A percentile compares a stretch with the other conserved stretches of the same genome.
These are phyloP conservation scores for Corymbia citriodora DNA, from an alignment of 441 rosid genomes.

Conservation along the genomic window DNA sequence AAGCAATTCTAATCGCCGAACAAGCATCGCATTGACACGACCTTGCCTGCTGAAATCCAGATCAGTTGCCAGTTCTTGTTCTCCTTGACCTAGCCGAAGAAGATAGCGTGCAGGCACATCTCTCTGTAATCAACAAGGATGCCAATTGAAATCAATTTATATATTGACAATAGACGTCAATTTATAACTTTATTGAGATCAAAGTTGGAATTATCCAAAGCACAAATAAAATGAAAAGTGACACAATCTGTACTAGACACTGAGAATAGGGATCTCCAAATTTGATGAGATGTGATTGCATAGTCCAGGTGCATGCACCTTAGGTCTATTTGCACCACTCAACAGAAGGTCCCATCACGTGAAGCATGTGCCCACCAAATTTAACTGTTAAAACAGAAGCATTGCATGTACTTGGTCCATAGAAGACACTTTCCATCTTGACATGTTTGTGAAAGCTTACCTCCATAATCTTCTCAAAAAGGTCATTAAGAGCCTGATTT, in stretches of 20 bases:
- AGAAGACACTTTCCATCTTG: background rate
- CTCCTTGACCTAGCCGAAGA: conserved; percentile 99
- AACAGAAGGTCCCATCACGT: background rate
- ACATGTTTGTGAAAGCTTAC: conserved; percentile 27
- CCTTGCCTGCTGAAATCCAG: conserved; percentile 99
- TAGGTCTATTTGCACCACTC: background rate
- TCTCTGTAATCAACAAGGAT: conserved; percentile 47
- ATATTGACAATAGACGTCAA: background rate
- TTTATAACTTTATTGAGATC: background rate
- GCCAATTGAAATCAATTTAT: background rate
- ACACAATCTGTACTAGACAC: background rate
- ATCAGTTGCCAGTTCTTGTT: conserved; percentile 98
- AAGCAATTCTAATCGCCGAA: conserved; percentile 88
- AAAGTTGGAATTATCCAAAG: background rate
- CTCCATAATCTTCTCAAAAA: conserved; percentile 99
- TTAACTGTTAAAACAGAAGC: background rate
- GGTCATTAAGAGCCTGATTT: conserved; percentile 95
- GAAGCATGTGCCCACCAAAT: background rate
- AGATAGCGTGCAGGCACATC: conserved; percentile 98
- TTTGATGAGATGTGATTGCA: background rate
- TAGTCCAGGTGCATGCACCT: background rate
- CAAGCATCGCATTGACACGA: conserved; percentile 98
- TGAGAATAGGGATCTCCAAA: background rate
- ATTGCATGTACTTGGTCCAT: background rate
- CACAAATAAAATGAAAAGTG: background rate